Conservation (phyloP, 495 filamentous ascomycete genomes). For the Xylaria scruposa region DNA sequence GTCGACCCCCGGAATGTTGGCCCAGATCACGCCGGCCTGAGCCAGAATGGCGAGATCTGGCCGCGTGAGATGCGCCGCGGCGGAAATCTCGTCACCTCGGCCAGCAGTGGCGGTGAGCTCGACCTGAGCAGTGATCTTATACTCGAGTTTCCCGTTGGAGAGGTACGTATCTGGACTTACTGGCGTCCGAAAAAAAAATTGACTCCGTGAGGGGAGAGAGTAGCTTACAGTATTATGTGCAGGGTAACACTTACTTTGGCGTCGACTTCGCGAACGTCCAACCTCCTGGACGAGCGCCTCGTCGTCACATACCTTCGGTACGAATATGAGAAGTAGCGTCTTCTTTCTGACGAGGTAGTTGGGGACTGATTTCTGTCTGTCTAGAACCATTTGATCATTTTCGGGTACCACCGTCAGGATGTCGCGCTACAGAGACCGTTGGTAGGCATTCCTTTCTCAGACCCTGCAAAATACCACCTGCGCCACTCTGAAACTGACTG, state of each 20-base stretch:
- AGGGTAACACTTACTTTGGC: background rate
- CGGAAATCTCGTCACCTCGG: background rate
- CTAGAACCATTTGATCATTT: background rate
- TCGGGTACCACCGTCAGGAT: conserved; percentile 2
- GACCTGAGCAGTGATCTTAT: conserved; percentile 4
- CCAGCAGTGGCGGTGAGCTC: background rate
- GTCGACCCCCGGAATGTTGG: background rate
- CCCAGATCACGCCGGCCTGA: background rate
- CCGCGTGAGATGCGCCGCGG: background rate
- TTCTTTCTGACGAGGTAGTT: background rate
- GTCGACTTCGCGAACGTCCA: conserved; percentile 1
- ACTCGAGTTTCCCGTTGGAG: conserved; percentile 6
- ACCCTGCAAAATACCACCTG: background rate
- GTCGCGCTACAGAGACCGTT: background rate
- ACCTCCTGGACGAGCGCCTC: background rate
- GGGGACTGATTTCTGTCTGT: background rate
- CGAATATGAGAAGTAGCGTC: background rate
- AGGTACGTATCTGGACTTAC: background rate
- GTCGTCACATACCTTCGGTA: conserved; percentile 1
- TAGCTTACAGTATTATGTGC: background rate
- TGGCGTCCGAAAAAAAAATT: background rate
- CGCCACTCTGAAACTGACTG: background rate
- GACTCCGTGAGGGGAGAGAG: background rate
- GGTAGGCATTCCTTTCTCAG: background rate
- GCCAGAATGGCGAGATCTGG: background rate